phyloP scores from a whole-genome alignment of 306 rosid genomes.

The Sicyos baderoa region DNA sequence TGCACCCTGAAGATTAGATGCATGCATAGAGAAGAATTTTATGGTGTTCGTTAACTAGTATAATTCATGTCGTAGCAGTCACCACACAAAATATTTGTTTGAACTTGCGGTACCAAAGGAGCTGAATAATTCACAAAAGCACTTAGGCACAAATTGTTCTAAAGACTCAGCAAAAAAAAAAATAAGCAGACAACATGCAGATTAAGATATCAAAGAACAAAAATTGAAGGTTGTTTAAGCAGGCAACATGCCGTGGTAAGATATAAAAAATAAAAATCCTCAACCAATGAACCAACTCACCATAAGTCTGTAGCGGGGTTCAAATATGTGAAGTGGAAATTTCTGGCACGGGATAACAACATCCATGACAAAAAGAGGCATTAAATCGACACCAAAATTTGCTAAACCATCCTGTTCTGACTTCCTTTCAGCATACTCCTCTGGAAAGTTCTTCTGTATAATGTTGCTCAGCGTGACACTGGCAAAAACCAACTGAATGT shows the following conservation, averaged over 20 bases:
- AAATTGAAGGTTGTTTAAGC: background rate
- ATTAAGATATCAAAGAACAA: background rate
- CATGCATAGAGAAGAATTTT: background rate
- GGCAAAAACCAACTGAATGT: slow-evolving; percentile 29
- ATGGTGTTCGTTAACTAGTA: background rate
- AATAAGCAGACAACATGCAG: background rate
- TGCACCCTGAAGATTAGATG: background rate
- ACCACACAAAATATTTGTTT: background rate
- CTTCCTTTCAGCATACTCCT: slow-evolving; percentile 89
- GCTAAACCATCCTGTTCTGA: slow-evolving; percentile 62
- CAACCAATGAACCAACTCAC: slow-evolving; percentile 44
- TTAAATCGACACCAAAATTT: slow-evolving; percentile 60
- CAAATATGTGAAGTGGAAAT: slow-evolving; percentile 88
- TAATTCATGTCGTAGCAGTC: background rate
- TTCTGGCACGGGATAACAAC: slow-evolving; percentile 89
- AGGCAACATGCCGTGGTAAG: background rate
- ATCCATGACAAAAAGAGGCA: slow-evolving; percentile 99
- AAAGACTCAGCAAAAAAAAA: background rate
- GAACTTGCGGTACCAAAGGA: background rate
- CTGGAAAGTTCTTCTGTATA: slow-evolving; percentile 82
- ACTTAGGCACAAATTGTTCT: background rate
- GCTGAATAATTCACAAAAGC: slow-evolving; percentile 7
- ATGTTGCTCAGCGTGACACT: slow-evolving; percentile 90
- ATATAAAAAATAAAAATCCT: slow-evolving; percentile 9
- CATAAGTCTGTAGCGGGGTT: slow-evolving; percentile 98